phyloP scores from a whole-genome alignment of 2,329 filamentous ascomycete genomes.

The Pseudocercospora crystallina region DNA sequence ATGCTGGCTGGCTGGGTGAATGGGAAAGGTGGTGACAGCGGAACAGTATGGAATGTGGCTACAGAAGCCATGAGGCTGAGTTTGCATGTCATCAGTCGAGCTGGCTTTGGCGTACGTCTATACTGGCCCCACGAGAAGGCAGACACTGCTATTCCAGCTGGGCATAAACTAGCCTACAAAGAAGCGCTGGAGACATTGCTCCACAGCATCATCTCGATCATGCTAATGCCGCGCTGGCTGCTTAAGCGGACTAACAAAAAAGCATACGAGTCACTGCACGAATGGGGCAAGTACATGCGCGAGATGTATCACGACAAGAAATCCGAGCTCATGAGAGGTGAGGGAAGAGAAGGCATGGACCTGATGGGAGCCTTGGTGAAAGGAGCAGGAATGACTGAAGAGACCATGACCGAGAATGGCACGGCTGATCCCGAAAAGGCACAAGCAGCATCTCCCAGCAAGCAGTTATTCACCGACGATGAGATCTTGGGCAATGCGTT shows the following conservation, averaged over 20 bases:
- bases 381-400: conserved; percentile 40
- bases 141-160: conserved; percentile 39
- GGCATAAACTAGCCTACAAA: conserved; percentile 65
- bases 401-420: conserved; percentile 44
- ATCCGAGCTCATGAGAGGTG: conserved; percentile 42
- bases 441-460: conserved; percentile 43
- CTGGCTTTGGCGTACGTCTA: conserved; percentile 67
- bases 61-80: conserved; percentile 65
- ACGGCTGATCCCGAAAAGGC: conserved; percentile 45
- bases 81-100: conserved; percentile 62
- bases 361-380: conserved; percentile 56
- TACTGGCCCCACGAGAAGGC: conserved; percentile 58
- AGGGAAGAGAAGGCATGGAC: conserved; percentile 50
- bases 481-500: conserved; percentile 73
- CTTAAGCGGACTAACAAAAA: conserved; percentile 52
- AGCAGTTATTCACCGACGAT: conserved; percentile 53
- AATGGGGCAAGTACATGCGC: conserved; percentile 69
- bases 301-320: conserved; percentile 66
- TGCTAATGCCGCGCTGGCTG: conserved; percentile 60
- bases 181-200: conserved; percentile 62
- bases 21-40: conserved; percentile 40
- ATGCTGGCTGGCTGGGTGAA: conserved; percentile 62
- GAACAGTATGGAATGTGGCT: conserved; percentile 58
- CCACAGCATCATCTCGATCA: conserved; percentile 62
- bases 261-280: conserved; percentile 56